These are phyloP conservation scores for Fusarium marasasianum DNA, from an alignment of 2,329 filamentous ascomycete genomes.

Conservation along the genomic window DNA sequence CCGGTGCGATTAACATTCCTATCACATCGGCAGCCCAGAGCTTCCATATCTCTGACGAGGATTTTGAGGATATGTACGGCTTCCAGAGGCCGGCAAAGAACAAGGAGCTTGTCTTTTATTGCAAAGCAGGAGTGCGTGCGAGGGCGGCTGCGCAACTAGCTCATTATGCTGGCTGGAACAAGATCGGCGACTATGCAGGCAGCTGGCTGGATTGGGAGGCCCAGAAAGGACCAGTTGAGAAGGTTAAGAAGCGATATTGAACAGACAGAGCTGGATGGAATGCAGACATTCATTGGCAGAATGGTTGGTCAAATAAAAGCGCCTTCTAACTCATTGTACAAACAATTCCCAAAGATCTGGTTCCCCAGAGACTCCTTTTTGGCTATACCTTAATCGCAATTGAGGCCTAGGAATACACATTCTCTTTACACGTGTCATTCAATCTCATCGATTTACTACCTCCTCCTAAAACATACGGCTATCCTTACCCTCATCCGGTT, in stretches of 20 bases:
- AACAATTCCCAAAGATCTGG: conserved; percentile 25
- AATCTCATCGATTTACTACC: background rate
- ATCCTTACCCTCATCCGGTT: conserved; percentile 45
- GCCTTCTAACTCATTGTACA: conserved; percentile 38
- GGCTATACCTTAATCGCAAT: background rate
- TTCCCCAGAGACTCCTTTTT: conserved; percentile 27
- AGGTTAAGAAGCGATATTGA: conserved; percentile 21
- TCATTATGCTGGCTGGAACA: conserved; percentile 76
- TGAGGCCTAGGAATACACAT: conserved; percentile 9
- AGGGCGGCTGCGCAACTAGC: conserved; percentile 81
- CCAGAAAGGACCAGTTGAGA: conserved; percentile 69
- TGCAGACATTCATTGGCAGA: background rate
- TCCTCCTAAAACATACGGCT: conserved; percentile 27
- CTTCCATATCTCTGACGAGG: conserved; percentile 77
- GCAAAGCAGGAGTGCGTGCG: conserved; percentile 88
- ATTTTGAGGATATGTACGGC: conserved; percentile 86
- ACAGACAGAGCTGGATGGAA: background rate
- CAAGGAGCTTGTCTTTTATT: conserved; percentile 82
- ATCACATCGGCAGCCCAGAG: conserved; percentile 80
- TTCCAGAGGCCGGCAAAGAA: conserved; percentile 72
- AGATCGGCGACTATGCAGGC: conserved; percentile 76
- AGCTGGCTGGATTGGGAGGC: conserved; percentile 86
- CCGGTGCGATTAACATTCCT: conserved; percentile 83
- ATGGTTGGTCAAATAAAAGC: conserved; percentile 25
- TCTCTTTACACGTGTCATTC: conserved; percentile 30